phyloP scores from a whole-genome alignment of 768 basidiomycete genomes.

The Hypsizygus marmoreus region DNA sequence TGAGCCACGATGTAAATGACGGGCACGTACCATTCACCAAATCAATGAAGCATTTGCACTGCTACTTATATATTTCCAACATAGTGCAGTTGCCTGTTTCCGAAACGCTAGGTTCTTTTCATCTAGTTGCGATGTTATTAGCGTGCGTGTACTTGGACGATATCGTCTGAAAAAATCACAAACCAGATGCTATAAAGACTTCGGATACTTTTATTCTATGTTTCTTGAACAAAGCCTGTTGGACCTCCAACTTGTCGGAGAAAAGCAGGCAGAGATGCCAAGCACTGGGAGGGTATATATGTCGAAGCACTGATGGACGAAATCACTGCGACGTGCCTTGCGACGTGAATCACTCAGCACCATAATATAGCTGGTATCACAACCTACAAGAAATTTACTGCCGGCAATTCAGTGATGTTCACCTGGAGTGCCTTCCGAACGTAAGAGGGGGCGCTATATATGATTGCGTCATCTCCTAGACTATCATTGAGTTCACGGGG shows the following conservation, averaged over 20 bases:
- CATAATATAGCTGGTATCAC: too few relatives aligned
- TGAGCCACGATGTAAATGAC: slow-evolving; percentile 59
- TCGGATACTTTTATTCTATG: slow-evolving; percentile 29
- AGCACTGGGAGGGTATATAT: slow-evolving; percentile 36
- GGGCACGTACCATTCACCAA: slow-evolving; percentile 49
- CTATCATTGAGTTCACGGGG: slow-evolving; percentile 22
- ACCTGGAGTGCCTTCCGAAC: slow-evolving; percentile 30
- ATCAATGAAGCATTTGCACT: slow-evolving; percentile 32
- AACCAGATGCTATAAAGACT: slow-evolving; percentile 48
- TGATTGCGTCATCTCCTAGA: slow-evolving; percentile 20
- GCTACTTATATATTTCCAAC: slow-evolving; percentile 45
- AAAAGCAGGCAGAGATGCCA: slow-evolving; percentile 40
- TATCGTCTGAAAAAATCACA: not conserved
- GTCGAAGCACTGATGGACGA: slow-evolving; percentile 34
- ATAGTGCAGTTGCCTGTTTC: slow-evolving; percentile 35
- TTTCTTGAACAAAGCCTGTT: slow-evolving; percentile 32
- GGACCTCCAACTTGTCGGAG: slow-evolving; percentile 38
- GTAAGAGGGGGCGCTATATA: slow-evolving; percentile 28
- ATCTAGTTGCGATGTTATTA: slow-evolving; percentile 31
- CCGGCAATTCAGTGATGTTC: slow-evolving; percentile 29
- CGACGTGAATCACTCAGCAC: too few relatives aligned
- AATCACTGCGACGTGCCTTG: slow-evolving; percentile 50
- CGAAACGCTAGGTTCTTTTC: slow-evolving; percentile 47
- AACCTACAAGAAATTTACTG: slow-evolving; percentile 29
- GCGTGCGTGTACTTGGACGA: not conserved